Evolutionary conservation across 1,139 yeast species (phyloP).

Genomic region (Yarrowia galli): DNA sequence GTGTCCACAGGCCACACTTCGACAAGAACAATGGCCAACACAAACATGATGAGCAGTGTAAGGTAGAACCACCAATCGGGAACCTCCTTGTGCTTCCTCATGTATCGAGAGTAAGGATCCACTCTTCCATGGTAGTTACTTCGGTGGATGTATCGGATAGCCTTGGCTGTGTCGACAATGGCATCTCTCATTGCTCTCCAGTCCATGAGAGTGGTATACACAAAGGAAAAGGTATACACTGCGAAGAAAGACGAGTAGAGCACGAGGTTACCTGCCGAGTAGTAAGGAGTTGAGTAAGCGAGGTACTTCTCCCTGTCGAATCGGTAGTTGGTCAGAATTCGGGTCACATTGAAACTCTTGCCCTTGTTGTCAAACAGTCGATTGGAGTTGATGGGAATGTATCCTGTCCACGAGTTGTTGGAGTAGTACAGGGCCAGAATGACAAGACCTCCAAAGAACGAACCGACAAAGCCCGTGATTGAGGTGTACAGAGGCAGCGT

Average conservation of each 20-base stretch:
- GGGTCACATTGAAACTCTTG: slow-evolving; percentile 53
- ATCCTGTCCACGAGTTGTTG: too few species aligned
- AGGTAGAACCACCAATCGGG: slow-evolving; percentile 3
- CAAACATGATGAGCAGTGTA: slow-evolving; percentile 1
- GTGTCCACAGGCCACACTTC: slow-evolving; percentile 57
- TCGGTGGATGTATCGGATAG: slow-evolving; percentile 42
- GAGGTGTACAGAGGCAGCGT: slow-evolving; percentile 58
- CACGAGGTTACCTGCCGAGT: slow-evolving; percentile 46
- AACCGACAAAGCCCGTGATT: slow-evolving; percentile 54
- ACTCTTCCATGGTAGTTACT: not conserved
- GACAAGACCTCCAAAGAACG: slow-evolving; percentile 51
- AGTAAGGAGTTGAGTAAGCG: slow-evolving; percentile 58
- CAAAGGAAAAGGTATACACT: slow-evolving; percentile 46
- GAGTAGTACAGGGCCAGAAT: too few species aligned
- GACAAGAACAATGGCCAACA: not conserved
- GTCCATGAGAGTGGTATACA: slow-evolving; percentile 42
- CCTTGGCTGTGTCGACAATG: slow-evolving; percentile 40
- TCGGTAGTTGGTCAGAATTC: slow-evolving; percentile 53
- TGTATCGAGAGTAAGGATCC: not conserved
- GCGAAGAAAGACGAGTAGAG: slow-evolving; percentile 50
- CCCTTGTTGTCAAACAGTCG: slow-evolving; percentile 59
- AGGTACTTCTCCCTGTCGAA: slow-evolving; percentile 47
- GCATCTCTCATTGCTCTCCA: slow-evolving; percentile 40
- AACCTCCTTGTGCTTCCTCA: not conserved
- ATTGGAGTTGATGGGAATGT: too few species aligned